These are phyloP conservation scores for Melaleuca quinquenervia DNA, from an alignment of 345 rosid genomes.

Conservation along the genomic window DNA sequence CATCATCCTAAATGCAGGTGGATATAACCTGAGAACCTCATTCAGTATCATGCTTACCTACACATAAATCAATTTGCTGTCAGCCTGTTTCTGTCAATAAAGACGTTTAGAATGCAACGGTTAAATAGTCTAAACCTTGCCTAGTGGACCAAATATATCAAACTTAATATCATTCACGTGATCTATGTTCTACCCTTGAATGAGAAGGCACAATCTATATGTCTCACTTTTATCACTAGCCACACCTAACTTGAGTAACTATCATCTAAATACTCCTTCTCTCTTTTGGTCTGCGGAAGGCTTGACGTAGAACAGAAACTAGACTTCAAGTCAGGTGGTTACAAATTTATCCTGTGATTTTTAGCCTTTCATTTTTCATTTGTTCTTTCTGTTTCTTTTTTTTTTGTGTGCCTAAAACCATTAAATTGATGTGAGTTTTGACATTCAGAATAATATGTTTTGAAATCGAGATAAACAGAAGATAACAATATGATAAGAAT, in stretches of 20 bases:
- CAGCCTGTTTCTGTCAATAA: background rate
- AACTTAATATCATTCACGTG: background rate
- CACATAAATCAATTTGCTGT: background rate
- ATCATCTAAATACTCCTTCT: background rate
- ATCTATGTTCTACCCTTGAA: background rate
- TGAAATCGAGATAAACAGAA: background rate
- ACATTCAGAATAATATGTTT: background rate
- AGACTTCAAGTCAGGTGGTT: background rate
- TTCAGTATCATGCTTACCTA: background rate
- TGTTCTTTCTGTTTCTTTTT: rapidly evolving
- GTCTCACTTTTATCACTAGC: background rate
- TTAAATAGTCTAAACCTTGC: background rate
- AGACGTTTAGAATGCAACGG: background rate
- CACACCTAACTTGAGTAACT: background rate
- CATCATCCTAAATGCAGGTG: rapidly evolving
- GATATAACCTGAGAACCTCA: background rate
- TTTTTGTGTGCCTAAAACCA: background rate
- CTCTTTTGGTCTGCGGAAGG: background rate
- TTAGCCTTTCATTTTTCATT: background rate
- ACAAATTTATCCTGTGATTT: background rate
- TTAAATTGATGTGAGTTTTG: background rate
- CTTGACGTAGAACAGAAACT: background rate
- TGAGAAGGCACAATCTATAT: background rate
- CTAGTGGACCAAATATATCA: background rate
- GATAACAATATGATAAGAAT: background rate